Base-by-base conservation (phyloP, 2,329 filamentous ascomycete genomes). In the Xylaria sp. region DNA sequence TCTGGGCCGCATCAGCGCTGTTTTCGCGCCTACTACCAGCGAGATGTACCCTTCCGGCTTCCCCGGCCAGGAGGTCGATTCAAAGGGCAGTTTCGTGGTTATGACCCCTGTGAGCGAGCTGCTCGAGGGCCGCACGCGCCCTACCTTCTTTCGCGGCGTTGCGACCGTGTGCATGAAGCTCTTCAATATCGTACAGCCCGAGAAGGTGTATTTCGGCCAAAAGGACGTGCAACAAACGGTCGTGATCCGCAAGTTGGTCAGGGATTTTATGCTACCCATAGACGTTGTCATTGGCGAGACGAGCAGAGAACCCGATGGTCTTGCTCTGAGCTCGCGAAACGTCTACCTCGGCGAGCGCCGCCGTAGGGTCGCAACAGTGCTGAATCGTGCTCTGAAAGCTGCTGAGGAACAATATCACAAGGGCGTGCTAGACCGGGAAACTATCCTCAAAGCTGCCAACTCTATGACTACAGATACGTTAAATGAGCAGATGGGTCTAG, bases 191-290 rank as follows among this genome's bases (percentile, higher is more conserved):
- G 88, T 92, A 46, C 83, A 87, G 66, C 90, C 92, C 3, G 89
- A 93, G 58, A 85, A 85, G 44, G 91, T 92, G 4, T 95, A 95
- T 78, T 97, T 99, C 80, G 95, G 95, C 3, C 95, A 98, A 77
- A 99, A 99, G 79, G 95, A 99, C 75, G 87, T 97, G 19, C 95
- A 99, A 80, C 95, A 99, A 78, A 96, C 93, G 0, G 91, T 96
- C 17, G 86, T 99, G 10, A 91, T 99, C 71, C 88, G 87, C 71
- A 87, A 90, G 44, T 88, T 99, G 86, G 90, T 97, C 31, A 84
- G 87, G 67, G 95, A 99, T 76, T 93, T 99, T 67, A 87, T 93
- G 74, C 76, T 98, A 40, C 86, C 91, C 38, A 90, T 87, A 3
- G 81, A 90, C 21, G 87, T 98, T 8, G 83, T 88, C 31, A 83